Evolutionary conservation across 352 stramenopile species (phyloP), one percentile per base, ranked within the genome.

Genomic region (Globisporangium rhizosaccharum): DNA sequence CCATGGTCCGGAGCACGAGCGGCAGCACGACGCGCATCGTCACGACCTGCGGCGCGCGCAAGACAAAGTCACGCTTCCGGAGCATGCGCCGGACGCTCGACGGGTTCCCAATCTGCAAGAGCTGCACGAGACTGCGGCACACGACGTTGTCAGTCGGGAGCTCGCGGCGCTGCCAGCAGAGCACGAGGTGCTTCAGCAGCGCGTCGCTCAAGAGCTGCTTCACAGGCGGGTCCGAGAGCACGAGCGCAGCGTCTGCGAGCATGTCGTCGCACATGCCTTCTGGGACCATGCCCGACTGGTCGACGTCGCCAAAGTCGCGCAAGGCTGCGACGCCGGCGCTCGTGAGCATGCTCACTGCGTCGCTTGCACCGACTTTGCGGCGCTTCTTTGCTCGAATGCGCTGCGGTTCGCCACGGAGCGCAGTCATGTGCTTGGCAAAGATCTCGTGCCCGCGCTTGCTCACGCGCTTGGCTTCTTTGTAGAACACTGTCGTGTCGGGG

Each of bases 391-490:
- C 77, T 36, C 79, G 78, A 46, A 92, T 90, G 20, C 79, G 73
- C 49, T 91, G 81, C 3, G 83, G 83, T 39, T 88, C 79, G 6
- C 83, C 83, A 52, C 78, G 79, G n/a, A 92, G 59, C 33, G 76
- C 72, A 14, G 67, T 55, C 37, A 74, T 67, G 54, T 85, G 79
- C 66, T 85, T 83, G 41, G 92, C 82, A 45, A 95, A 85, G n/a
- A 92, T 62, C 51, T 88, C 83, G 28, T 76, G 68, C 25, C 85
- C 85, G n/a, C 83, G 75, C 67, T 93, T 95, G 25, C 82, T 80
- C 18, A 95, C 69, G 44, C 85, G 79, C 59, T 95, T 95, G 52
- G 71, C 86, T 74, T 95, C 84, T 47, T 94, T 95, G 66, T 92
- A 92, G 58, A 92, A 95, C 18, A 95, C 83, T 2, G 86, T 94